Conservation (phyloP, 352 stramenopile species). For the Phytopythium chamaehyphon region DNA sequence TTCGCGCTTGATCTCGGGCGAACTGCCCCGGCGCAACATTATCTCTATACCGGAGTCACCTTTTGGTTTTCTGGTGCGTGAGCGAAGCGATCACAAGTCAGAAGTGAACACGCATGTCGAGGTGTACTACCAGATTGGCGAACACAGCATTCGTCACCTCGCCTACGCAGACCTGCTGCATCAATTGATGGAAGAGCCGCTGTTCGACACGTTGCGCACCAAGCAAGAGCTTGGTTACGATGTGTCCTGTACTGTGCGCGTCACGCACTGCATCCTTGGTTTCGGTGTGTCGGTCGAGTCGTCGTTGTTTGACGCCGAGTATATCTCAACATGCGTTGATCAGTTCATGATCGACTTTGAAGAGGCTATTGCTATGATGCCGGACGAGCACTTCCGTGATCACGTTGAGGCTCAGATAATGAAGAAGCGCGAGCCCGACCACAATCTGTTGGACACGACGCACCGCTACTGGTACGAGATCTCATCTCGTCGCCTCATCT, state of each 20-base stretch:
- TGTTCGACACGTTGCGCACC: conserved; percentile 85
- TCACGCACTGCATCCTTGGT: conserved; percentile 79
- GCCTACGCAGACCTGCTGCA: conserved; percentile 83
- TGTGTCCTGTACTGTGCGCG: conserved; percentile 80
- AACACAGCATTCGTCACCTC: conserved; percentile 49
- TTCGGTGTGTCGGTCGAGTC: conserved; percentile 84
- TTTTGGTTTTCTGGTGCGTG: conserved; percentile 47
- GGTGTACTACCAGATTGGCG: conserved; percentile 85
- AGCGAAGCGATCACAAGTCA: conserved; percentile 60
- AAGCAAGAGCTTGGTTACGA: conserved; percentile 89
- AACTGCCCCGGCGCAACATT: conserved; percentile 50
- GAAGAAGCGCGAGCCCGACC: conserved; percentile 75
- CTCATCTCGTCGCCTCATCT: conserved; percentile 57
- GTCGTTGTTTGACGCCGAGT: conserved; percentile 60
- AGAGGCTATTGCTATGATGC: conserved; percentile 66
- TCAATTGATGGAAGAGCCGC: conserved; percentile 86
- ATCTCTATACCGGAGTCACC: conserved; percentile 40
- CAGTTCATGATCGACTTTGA: conserved; percentile 78
- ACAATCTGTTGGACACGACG: conserved; percentile 74
- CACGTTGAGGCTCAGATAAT: conserved; percentile 77
- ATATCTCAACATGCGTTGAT: conserved; percentile 66
- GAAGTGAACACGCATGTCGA: conserved; percentile 85
- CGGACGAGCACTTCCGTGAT: conserved; percentile 67
- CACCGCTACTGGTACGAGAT: conserved; percentile 83
- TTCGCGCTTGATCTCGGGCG: conserved; percentile 10